Conservation (phyloP, 192 early-diverging fungal genomes). For the Coemansia sp. region DNA sequence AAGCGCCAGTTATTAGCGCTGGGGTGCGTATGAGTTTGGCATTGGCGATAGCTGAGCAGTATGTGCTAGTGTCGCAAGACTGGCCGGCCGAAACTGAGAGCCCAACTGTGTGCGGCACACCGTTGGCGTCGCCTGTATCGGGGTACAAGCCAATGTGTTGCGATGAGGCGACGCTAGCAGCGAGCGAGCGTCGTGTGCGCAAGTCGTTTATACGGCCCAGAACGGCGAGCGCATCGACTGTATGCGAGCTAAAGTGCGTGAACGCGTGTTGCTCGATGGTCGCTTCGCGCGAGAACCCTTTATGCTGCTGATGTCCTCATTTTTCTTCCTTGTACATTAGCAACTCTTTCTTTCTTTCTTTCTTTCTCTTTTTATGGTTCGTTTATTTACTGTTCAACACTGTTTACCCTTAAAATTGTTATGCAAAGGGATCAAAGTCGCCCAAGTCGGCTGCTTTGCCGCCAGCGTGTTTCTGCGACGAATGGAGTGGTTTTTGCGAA, state of each 20-base stretch:
- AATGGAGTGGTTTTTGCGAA: background rate
- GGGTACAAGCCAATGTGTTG: background rate
- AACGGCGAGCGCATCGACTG: conserved; percentile 8
- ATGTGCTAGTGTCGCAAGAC: conserved; percentile 29
- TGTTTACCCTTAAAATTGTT: background rate
- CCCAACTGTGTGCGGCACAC: conserved; percentile 1
- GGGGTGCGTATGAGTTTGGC: conserved; percentile 28
- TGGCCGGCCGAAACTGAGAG: background rate
- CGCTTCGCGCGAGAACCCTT: conserved; percentile 27
- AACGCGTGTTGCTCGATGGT: background rate
- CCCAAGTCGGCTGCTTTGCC: conserved; percentile 39
- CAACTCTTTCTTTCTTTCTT: conserved; percentile 4
- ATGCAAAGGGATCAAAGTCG: conserved; percentile 52
- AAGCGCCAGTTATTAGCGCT: conserved; percentile 10
- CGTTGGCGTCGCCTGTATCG: conserved; percentile 1
- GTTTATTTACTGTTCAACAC: background rate
- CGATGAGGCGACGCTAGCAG: conserved; percentile 4
- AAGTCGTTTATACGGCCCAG: conserved; percentile 9
- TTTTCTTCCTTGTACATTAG: background rate
- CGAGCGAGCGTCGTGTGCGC: background rate
- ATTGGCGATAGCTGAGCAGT: conserved; percentile 41
- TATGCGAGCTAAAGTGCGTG: background rate
- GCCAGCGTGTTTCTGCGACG: conserved; percentile 32
- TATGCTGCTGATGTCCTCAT: conserved; percentile 24
- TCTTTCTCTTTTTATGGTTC: background rate